These are phyloP conservation scores for Syzygium malaccense DNA, from an alignment of 441 rosid genomes.

Conservation along the genomic window DNA sequence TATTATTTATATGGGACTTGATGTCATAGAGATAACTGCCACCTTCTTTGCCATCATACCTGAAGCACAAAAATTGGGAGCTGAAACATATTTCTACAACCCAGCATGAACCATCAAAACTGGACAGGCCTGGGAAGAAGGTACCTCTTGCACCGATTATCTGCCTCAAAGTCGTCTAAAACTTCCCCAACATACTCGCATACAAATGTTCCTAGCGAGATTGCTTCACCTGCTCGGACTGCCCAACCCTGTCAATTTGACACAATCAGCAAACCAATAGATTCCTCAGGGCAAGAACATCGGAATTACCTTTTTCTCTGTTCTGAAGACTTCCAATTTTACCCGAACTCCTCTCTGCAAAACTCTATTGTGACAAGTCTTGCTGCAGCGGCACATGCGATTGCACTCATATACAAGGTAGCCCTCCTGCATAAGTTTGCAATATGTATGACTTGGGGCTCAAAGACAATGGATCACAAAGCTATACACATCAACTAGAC, in stretches of 20 bases:
- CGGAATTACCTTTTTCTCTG: conserved; percentile 65
- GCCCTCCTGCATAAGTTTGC: conserved; percentile 70
- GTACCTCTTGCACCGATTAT: conserved; percentile 64
- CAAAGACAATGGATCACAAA: neutral
- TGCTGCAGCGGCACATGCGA: conserved; percentile 64
- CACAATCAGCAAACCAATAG: neutral
- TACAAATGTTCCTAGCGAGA: conserved; percentile 79
- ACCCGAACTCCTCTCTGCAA: conserved; percentile 78
- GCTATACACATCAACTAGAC: neutral
- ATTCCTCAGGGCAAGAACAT: neutral
- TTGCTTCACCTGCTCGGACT: conserved; percentile 79
- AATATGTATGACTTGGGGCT: neutral
- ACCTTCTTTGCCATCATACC: conserved; percentile 48
- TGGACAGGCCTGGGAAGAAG: neutral
- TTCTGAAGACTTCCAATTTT: conserved; percentile 77
- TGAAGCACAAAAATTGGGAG: conserved; percentile 11
- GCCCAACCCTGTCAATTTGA: conserved; percentile 83
- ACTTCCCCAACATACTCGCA: conserved; percentile 90
- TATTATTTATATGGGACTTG: conserved; percentile 66
- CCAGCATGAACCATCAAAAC: conserved; percentile 1
- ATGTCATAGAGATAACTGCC: conserved; percentile 57
- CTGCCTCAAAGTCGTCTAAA: conserved; percentile 61
- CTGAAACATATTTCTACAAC: conserved; percentile 3
- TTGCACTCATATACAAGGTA: conserved; percentile 99
- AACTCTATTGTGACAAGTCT: conserved; percentile 82